Conservation (phyloP, 1,284 basidiomycete species). For the Butyriboletus regius region DNA sequence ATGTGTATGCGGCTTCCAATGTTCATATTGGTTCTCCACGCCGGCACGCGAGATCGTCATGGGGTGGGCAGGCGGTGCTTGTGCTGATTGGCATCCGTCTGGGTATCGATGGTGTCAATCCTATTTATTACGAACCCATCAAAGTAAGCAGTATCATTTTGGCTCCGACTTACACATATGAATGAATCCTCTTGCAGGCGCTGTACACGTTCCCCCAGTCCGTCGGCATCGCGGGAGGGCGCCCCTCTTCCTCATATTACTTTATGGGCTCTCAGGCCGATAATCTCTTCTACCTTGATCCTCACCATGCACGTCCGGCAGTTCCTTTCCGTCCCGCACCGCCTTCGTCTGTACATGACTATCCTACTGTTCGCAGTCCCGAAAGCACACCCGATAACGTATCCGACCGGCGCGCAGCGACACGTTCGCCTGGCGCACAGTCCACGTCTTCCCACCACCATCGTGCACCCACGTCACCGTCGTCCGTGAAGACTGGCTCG, state of each 20-base stretch:
- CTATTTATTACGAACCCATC: constrained; percentile 88
- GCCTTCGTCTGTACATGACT: constrained; percentile 17
- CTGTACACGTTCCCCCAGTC: constrained; percentile 91
- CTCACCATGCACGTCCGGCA: constrained; percentile 80
- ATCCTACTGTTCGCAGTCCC: constrained; percentile 19
- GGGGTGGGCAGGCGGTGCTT: constrained; percentile 82
- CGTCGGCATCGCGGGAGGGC: constrained; percentile 91
- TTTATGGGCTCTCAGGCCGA: constrained; percentile 90
- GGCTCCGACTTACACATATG: not conserved
- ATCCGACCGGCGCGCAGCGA: constrained; percentile 23
- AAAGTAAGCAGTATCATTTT: constrained; percentile 52
- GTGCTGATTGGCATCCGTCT: constrained; percentile 81
- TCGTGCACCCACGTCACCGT: constrained; percentile 47
- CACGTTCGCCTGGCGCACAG: constrained; percentile 18
- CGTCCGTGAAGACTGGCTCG: constrained; percentile 47
- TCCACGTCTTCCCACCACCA: constrained; percentile 25
- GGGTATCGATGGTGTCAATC: constrained; percentile 89
- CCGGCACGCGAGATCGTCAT: constrained; percentile 37
- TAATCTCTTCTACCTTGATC: constrained; percentile 91
- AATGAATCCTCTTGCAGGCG: constrained; percentile 41
- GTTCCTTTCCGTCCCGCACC: constrained; percentile 68
- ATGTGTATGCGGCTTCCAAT: constrained; percentile 77
- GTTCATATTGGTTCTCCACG: constrained; percentile 35
- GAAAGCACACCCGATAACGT: constrained; percentile 27
- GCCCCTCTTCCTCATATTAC: constrained; percentile 93